Percentiles rank a stretch among this genome's conserved stretches.
Evolutionary conservation across 164 flowering plant species (phyloP).

Genomic region (Stephania yunnanensis): DNA sequence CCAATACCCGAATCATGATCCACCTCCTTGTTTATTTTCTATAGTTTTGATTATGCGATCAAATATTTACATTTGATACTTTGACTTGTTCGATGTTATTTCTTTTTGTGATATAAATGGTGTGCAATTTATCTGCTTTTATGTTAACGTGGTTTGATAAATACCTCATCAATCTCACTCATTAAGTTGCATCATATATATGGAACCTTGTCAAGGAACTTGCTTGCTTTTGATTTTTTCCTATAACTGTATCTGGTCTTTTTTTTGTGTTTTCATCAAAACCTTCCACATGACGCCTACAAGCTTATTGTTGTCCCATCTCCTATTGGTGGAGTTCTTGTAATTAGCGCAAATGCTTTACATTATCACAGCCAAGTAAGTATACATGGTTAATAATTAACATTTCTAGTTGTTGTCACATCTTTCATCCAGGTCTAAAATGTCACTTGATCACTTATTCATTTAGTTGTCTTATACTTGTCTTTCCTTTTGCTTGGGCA

Average conservation of each 20-base stretch:
- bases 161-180: background rate
- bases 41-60: too few relatives aligned
- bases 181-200: background rate
- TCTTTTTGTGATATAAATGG: background rate
- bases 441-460: background rate
- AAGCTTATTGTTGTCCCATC: conserved; percentile 98
- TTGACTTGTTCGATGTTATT: background rate
- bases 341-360: conserved; percentile 69
- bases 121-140: background rate
- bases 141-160: background rate
- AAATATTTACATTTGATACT: too few relatives aligned
- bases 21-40: too few relatives aligned
- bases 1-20: background rate
- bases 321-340: conserved; percentile 96
- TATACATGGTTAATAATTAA: background rate
- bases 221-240: background rate
- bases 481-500: conserved; percentile 32
- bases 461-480: background rate
- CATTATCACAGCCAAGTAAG: conserved; percentile 95
- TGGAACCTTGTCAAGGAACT: background rate
- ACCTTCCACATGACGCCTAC: conserved; percentile 95
- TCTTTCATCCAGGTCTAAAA: background rate
- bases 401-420: background rate
- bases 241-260: background rate
- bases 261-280: conserved; percentile 35